Base-by-base conservation (phyloP, 768 basidiomycete genomes). In the Hemileccinum rubropunctum region DNA sequence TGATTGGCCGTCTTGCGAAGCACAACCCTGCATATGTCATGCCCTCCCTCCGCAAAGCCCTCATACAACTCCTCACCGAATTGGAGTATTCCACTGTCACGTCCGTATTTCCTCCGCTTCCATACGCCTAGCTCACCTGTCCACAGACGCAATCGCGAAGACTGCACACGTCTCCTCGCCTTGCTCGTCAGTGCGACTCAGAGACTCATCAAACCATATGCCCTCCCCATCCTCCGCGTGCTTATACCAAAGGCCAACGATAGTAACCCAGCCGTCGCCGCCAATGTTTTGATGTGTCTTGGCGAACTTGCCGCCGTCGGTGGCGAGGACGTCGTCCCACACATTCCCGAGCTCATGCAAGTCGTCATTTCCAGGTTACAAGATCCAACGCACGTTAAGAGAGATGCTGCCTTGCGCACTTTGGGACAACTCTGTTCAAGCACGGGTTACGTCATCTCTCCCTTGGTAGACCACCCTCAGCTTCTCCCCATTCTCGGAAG, bases 21-120 rank as follows among this genome's bases (percentile, higher is more conserved):
- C 91, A 95, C 69, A 99, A 99, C 62, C 97, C 97, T 0, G 97
- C 97, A 14, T 97, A 98, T 73, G 94, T 99, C 17, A 98, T 99
- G 88, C 95, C 97, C 9, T 93, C 92, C 4, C 75, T 99, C 20
- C 81, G 97, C 41, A 98, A 98, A 69, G 86, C 94, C 1, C 75
- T 99, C 51, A 97, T 98, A 48, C 95, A 98, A 64, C 79, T 99
- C 7, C 75, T 99, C 50, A 98, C 97, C 1, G 97, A 98, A 70
- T 73, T 99, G 33, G 95, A 98, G 71, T 98, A 98, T 63, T 92
- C 94, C 4, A 94, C 90, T 2, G 84, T 93, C 44, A 75, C 75
- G 84, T 87, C 71, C 74, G 93, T 83, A 23, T 48, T 23, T 61
- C 60, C 4, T 13, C 17, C 9, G 1, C 41, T 14, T 17, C 1